Evolutionary conservation across 108 stramenopile genomes (phyloP).

Genomic region (Pseudonitzschia delicatissima): DNA sequence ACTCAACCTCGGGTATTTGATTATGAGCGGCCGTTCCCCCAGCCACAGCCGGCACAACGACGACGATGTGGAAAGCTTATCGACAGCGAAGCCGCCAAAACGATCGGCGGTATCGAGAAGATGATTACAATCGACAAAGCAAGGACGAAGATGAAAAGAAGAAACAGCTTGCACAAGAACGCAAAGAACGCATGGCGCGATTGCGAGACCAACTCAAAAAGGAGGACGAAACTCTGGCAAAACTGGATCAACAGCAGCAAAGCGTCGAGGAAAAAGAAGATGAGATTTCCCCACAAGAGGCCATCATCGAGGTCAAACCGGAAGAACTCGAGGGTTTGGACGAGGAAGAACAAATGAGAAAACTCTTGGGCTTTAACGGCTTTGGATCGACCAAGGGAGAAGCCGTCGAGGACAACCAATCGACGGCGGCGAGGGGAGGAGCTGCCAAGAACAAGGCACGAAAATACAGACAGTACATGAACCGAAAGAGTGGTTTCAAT

Average conservation of each 20-base stretch:
- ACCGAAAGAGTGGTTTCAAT: constrained; percentile 91
- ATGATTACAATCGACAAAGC: neutral
- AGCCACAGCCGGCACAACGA: neutral
- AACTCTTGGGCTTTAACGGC: constrained; percentile 87
- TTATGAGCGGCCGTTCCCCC: neutral
- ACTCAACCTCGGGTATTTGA: too few species aligned
- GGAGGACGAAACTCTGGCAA: constrained; percentile 48
- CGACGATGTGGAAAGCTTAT: constrained; percentile 12
- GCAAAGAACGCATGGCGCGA: constrained; percentile 70
- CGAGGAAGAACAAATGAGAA: constrained; percentile 87
- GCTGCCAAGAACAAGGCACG: constrained; percentile 89
- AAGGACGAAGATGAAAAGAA: neutral
- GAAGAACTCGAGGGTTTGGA: constrained; percentile 59
- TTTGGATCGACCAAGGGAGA: constrained; percentile 94
- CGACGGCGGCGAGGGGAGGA: constrained; percentile 84
- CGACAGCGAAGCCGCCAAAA: constrained; percentile 2
- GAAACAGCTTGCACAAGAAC: constrained; percentile 47
- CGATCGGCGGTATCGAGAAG: neutral
- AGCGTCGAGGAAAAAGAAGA: constrained; percentile 6
- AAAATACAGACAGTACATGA: constrained; percentile 99
- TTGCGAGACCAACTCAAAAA: constrained; percentile 70
- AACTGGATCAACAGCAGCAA: constrained; percentile 14
- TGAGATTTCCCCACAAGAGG: constrained; percentile 31
- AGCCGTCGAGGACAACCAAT: constrained; percentile 89
- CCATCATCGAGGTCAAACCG: constrained; percentile 40